Conservation (phyloP, 768 basidiomycete genomes). For the Trametes cubensis region DNA sequence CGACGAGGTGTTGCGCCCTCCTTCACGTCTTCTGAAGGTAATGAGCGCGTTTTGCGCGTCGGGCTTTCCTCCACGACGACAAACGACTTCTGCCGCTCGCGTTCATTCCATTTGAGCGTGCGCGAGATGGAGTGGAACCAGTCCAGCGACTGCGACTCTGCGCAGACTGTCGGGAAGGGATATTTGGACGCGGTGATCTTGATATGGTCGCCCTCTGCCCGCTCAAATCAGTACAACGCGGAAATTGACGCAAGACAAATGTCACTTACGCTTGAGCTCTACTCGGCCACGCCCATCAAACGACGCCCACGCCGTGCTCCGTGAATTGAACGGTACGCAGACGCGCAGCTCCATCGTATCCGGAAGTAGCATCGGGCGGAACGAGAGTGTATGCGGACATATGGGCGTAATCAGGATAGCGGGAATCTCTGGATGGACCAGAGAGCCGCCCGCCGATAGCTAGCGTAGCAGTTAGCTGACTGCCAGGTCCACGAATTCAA, state of each 20-base stretch:
- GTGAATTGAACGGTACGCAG: constrained; percentile 98
- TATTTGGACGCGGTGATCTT: constrained; percentile 96
- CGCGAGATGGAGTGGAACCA: constrained; percentile 98
- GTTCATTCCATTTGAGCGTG: constrained; percentile 98
- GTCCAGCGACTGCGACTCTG: constrained; percentile 95
- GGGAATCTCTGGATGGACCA: constrained; percentile 97
- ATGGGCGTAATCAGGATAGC: constrained; percentile 96
- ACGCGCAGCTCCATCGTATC: constrained; percentile 98
- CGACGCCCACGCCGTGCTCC: constrained; percentile 98
- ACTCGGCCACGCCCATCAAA: constrained; percentile 97
- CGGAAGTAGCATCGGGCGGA: constrained; percentile 97
- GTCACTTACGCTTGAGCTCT: constrained; percentile 85
- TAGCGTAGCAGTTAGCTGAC: constrained; percentile 38
- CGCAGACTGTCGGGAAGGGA: constrained; percentile 98
- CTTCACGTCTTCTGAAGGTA: constrained; percentile 12
- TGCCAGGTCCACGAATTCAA: neutral
- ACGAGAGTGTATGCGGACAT: constrained; percentile 97
- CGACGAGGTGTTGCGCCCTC: constrained; percentile 12
- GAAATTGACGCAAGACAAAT: neutral
- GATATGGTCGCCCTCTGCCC: constrained; percentile 96
- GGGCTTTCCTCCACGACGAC: constrained; percentile 94
- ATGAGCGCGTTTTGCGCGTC: constrained; percentile 22
- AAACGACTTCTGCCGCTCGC: constrained; percentile 97
- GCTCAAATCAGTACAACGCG: constrained; percentile 10
- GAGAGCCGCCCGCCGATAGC: constrained; percentile 95